These are phyloP conservation scores for Allium fistulosum DNA, from an alignment of 106 monocot genomes.

Conservation along the genomic window DNA sequence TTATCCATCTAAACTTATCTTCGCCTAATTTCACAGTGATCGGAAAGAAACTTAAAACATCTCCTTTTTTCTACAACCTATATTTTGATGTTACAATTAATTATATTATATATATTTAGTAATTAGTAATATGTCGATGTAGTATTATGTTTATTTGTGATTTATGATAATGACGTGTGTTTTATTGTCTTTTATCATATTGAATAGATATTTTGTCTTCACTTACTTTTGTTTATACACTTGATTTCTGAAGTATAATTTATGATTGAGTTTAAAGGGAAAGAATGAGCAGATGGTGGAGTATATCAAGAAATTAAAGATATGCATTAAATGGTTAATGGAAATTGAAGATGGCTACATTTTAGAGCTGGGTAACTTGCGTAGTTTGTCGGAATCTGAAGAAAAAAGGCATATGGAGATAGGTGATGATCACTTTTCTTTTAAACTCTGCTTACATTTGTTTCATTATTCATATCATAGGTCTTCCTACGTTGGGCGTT, in stretches of 20 bases:
- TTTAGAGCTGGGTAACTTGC: constrained; percentile 40
- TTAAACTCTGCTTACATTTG: too few species aligned
- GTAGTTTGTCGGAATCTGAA: constrained; percentile 23
- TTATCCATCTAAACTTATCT: too few species aligned
- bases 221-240: not conserved
- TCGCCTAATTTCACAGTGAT: too few species aligned
- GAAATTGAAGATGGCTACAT: constrained; percentile 53
- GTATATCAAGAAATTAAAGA: constrained; percentile 72
- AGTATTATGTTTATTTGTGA: too few species aligned
- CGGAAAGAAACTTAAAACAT: too few species aligned
- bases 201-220: not conserved
- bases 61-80: too few species aligned
- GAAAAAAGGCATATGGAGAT: constrained; percentile 35
- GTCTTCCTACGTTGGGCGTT: not conserved
- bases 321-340: constrained; percentile 61
- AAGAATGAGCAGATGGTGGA: constrained; percentile 64
- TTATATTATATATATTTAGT: too few species aligned
- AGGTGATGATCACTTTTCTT: constrained; percentile 22
- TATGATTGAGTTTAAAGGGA: constrained; percentile 19
- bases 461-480: too few species aligned
- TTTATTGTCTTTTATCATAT: not conserved
- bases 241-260: constrained; percentile 1
- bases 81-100: too few species aligned
- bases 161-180: not conserved
- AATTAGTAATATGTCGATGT: too few species aligned